These are phyloP conservation scores for Croton setiger DNA, from an alignment of 441 rosid species.

Conservation along the genomic window DNA sequence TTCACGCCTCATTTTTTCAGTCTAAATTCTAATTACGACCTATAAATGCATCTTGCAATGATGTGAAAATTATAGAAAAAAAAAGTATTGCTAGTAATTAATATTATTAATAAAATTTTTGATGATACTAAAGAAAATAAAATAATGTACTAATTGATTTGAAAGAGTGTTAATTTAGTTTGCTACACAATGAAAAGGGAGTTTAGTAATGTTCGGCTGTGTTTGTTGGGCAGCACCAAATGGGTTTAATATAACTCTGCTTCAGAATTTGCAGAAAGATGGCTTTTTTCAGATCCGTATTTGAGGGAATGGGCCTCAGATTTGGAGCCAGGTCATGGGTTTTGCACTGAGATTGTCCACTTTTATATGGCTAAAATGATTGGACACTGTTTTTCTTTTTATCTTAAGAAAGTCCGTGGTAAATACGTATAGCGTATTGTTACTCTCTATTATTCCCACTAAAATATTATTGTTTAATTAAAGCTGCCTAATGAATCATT, in stretches of 20 bases:
- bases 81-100: neutral
- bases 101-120: neutral
- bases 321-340: slow-evolving; percentile 27
- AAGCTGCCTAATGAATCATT: neutral
- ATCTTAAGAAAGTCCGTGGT: no score
- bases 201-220: slow-evolving; percentile 9
- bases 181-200: slow-evolving; percentile 7
- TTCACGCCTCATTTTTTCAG: slow-evolving; percentile 5
- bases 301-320: slow-evolving; percentile 28
- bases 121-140: neutral
- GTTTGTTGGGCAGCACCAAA: slow-evolving; percentile 20
- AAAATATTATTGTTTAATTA: no score
- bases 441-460: no score
- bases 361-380: slow-evolving; percentile 3
- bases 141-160: neutral
- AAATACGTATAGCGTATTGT: no score
- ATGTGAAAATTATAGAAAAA: neutral
- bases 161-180: neutral
- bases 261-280: slow-evolving; percentile 13
- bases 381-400: neutral
- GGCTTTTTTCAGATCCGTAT: slow-evolving; percentile 9
- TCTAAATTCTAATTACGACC: neutral
- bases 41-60: neutral
- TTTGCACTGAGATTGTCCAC: slow-evolving; percentile 9
- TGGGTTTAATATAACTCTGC: slow-evolving; percentile 20